Evolutionary conservation across 768 basidiomycete species (phyloP), one percentile per base, ranked within the genome.

Genomic region (Kwoniella pini): DNA sequence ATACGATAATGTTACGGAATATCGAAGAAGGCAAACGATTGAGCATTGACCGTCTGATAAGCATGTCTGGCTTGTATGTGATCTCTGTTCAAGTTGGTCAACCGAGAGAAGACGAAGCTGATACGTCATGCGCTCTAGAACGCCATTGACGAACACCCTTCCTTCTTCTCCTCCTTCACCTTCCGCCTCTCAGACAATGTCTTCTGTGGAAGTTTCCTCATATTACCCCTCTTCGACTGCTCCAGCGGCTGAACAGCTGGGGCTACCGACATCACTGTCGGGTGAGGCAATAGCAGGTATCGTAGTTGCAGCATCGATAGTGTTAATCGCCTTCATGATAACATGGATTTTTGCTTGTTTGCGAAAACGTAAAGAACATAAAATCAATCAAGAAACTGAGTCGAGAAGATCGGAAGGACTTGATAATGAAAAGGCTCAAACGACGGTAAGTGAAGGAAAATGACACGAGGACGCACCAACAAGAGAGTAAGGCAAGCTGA

Each of bases 11-110:
- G 0, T 42, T 73, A 6, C 30, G 62, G 24, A 73, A 73, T 48
- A 17, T 62, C 5, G 61, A 60, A 5, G 42, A 64, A 40, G 71
- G 67, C 13, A 57, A 50, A 43, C 39, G 71, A 42, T 49, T 73
- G 15, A 60, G 54, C 7, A 68, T 73, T 44, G 71, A 73, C 39
- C 51, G 66, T 6, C 48, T 73, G 13, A 60, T 68, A 11, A 36
- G 62, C 2, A 56, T 61, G 40, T 61, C 66, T 0, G 52, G 60
- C 10, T 21, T 66, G 71, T 73, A 27, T 55, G 71, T 64, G 33
- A n/a, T 31, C 26, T 5, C 40, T 27, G n/a, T 26, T 13, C 40
- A 13, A 13, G 12, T 42, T 11, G 33, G 15, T 36, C 33, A 36
- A 9, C 15, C 9, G 9, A 15, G 7, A 15, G 9, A 36, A 36